Evolutionary conservation across 495 filamentous ascomycete genomes (phyloP).

Genomic region (Xylaria longipes): DNA sequence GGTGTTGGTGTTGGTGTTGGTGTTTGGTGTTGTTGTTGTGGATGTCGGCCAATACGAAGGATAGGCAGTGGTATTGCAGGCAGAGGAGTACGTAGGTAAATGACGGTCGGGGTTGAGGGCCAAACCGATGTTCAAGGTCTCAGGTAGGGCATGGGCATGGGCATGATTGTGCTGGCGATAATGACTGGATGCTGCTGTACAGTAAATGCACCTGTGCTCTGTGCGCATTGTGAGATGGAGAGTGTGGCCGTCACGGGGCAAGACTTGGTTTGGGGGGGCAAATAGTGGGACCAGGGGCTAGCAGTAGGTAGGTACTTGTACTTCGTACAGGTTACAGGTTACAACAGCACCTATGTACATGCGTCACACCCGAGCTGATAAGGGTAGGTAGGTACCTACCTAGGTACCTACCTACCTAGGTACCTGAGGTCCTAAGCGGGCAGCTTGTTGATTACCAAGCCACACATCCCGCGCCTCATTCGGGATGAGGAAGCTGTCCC

Average conservation of each 20-base stretch:
- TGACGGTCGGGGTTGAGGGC: neutral
- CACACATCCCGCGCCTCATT: neutral
- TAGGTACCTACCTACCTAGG: neutral
- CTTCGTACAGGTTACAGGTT: neutral
- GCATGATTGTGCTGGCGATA: constrained; percentile 17
- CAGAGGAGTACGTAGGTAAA: neutral
- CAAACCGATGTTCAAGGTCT: constrained; percentile 1
- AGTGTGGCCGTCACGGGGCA: neutral
- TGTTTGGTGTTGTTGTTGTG: neutral
- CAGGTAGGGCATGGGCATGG: neutral
- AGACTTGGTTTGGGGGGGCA: neutral
- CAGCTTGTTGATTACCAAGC: constrained; percentile 22
- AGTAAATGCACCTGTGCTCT: constrained; percentile 25
- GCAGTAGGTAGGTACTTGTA: neutral
- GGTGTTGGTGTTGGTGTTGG: neutral
- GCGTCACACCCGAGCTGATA: too few relatives aligned
- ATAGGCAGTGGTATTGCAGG: neutral
- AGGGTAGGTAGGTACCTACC: too few relatives aligned
- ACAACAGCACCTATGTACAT: too few relatives aligned
- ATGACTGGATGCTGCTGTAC: constrained; percentile 18
- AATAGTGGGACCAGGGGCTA: constrained; percentile 18
- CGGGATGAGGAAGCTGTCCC: too few relatives aligned
- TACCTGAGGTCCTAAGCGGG: neutral
- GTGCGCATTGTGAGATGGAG: constrained; percentile 16
- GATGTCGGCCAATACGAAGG: neutral